Evolutionary conservation across 257 asterid genomes (phyloP), one percentile per base, ranked within the genome.

Genomic region (Scutellaria barbata): DNA sequence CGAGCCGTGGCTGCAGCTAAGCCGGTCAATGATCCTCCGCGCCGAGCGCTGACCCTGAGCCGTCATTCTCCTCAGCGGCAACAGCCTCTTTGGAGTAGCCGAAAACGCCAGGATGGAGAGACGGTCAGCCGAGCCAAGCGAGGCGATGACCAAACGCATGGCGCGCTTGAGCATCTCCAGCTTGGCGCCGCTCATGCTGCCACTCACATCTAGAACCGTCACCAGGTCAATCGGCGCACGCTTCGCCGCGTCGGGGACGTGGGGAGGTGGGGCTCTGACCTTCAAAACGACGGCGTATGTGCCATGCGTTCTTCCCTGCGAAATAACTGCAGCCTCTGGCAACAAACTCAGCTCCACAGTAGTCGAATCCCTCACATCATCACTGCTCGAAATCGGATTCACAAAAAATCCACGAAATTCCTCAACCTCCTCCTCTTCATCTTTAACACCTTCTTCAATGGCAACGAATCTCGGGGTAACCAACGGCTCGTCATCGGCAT

Each of bases 181-280:
- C 89, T 94, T 94, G 18, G 95, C 82, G 7, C 97, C 96, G 9
- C 76, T 74, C 99, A 94, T 94, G 60, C 88, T 86, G 18, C 77
- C 92, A 14, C 98, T 88, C 8, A 88, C 90, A 45, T 94, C 96
- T 16, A 94, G 87, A 20, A 94, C 97, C 4, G 96, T 82, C 13
- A 91, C 97, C 68, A 94, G 40, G 80, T 94, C 99, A 25, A 91
- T 86, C 42, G 99, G 96, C 46, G 99, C 97, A 0, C 99, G 92
- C 0, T 78, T 73, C 41, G 88, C 82, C 4, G 85, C 67, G 78
- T 81, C 88, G 52, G 60, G 72, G 37, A 63, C 45, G 57, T 74
- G 77, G 46, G 73, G 71, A 4, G 81, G 80, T 1, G 80, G 98
- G 8, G 97, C 97, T 52, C 81, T 91, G 9, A 94, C 80, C 71